These are phyloP conservation scores for Bromus sterilis DNA, from an alignment of 176 grass and related monocot species.

Conservation along the genomic window DNA sequence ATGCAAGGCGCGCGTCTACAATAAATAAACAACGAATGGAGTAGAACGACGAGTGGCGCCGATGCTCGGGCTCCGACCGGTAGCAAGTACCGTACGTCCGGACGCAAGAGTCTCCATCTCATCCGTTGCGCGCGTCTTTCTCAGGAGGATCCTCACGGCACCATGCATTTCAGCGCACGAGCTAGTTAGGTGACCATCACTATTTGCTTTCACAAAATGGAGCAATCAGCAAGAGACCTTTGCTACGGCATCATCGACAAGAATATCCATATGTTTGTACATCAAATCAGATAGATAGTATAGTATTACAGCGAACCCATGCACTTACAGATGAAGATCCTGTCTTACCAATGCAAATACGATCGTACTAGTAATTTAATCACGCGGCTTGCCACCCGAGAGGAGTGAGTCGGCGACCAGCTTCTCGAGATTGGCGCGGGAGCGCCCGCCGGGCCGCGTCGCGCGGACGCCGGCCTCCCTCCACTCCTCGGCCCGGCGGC, in stretches of 20 bases:
- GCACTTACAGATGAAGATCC: no score
- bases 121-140: neutral
- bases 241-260: no score
- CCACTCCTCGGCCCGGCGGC: conserved; percentile 20
- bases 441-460: conserved; percentile 16
- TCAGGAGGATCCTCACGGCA: neutral
- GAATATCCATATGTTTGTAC: no score
- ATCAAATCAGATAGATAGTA: no score
- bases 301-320: no score
- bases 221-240: neutral
- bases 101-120: no score
- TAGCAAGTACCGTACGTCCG: no score
- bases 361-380: neutral
- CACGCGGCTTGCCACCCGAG: neutral
- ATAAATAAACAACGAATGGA: no score
- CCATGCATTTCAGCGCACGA: neutral
- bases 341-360: no score
- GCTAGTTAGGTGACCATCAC: neutral
- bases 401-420: conserved; percentile 29
- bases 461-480: neutral
- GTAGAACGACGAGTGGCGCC: no score
- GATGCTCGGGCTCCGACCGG: no score
- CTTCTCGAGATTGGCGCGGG: conserved; percentile 29
- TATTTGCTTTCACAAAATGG: neutral
- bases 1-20: no score